Conservation (phyloP, 2,329 filamentous ascomycete species). For the Aspergillus felis region DNA sequence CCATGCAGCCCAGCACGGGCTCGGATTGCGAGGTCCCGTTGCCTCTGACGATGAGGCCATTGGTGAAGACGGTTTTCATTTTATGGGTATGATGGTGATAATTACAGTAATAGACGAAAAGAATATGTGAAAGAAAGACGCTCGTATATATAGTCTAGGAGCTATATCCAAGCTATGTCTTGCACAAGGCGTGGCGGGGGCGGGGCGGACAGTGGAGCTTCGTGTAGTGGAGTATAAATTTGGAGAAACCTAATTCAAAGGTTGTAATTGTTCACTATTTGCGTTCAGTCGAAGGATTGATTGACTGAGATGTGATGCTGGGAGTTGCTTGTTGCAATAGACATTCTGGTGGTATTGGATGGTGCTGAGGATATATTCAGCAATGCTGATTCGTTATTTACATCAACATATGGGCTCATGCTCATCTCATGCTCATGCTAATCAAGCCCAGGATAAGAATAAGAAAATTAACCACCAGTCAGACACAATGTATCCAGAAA, state of each 20-base stretch:
- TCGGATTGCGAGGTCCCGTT: not conserved
- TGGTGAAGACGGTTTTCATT: conserved; percentile 18
- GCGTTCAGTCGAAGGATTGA: too few species aligned
- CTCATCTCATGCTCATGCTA: not conserved
- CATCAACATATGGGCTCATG: not conserved
- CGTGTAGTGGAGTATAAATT: not conserved
- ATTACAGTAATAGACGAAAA: not conserved
- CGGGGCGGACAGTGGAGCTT: not conserved
- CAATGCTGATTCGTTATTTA: not conserved
- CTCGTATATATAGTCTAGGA: not conserved
- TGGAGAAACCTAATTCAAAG: not conserved
- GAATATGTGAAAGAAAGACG: not conserved
- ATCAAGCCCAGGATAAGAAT: not conserved
- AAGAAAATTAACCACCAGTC: not conserved
- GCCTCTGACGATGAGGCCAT: conserved; percentile 9
- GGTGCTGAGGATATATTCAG: not conserved
- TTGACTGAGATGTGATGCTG: not conserved
- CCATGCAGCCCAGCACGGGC: conserved; percentile 20
- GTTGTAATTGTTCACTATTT: too few species aligned
- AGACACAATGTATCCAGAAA: not conserved
- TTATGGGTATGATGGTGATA: not conserved
- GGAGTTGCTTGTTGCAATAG: not conserved
- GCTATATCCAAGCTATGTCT: not conserved
- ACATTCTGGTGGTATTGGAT: not conserved
- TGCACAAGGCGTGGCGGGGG: not conserved